These are phyloP conservation scores for Coniosporium tulheliwenetii DNA, from an alignment of 2,329 filamentous ascomycete species.

Conservation along the genomic window DNA sequence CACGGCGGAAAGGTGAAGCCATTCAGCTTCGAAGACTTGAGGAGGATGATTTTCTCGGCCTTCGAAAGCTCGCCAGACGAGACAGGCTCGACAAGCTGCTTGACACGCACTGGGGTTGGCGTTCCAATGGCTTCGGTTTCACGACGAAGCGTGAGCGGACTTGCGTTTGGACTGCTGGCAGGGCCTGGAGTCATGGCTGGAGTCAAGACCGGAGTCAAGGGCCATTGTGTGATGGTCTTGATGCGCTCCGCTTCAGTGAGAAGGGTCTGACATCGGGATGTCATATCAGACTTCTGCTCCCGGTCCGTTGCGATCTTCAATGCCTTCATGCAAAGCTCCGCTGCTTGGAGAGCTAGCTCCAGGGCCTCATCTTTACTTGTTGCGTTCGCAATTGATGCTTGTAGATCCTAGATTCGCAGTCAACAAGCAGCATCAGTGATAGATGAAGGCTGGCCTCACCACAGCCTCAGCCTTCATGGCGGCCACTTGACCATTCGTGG, in stretches of 20 bases:
- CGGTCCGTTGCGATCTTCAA: conserved; percentile 43
- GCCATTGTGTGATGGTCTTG: conserved; percentile 34
- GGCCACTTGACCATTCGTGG: neutral
- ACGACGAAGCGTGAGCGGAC: neutral
- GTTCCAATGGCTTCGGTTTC: neutral
- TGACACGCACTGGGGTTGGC: conserved; percentile 10
- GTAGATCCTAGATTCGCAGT: conserved; percentile 6
- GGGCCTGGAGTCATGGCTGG: neutral
- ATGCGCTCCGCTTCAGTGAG: conserved; percentile 61
- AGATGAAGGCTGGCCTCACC: neutral
- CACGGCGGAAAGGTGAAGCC: conserved; percentile 76
- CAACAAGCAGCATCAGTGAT: neutral
- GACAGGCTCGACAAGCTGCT: conserved; percentile 27
- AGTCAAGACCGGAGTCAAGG: neutral
- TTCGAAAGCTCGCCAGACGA: conserved; percentile 48
- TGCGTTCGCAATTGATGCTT: conserved; percentile 31
- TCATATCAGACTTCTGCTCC: conserved; percentile 51
- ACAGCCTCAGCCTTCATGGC: neutral
- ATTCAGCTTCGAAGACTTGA: conserved; percentile 65
- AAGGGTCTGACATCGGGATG: conserved; percentile 52
- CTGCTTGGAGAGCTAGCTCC: conserved; percentile 57
- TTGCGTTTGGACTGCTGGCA: neutral
- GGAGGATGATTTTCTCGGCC: conserved; percentile 60
- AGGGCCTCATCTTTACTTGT: conserved; percentile 49
- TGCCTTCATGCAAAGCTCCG: conserved; percentile 70